Base-by-base conservation (phyloP, 140 eudicot species). In the Bidens hawaiensis region DNA sequence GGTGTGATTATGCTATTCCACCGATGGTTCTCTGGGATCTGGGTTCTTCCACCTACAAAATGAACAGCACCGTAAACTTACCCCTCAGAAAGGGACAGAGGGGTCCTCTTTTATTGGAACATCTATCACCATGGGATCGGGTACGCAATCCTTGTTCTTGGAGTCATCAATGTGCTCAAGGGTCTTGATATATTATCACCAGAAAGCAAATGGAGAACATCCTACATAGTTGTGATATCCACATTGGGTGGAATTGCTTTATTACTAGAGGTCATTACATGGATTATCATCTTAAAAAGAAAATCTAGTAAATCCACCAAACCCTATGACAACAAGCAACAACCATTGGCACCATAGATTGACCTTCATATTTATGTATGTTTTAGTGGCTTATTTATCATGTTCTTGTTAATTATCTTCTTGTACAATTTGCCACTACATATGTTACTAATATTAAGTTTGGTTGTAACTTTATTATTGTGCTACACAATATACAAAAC, bases 81-180 rank as follows among this genome's bases (percentile, higher is more conserved):
- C n/a, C n/a, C n/a, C n/a, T n/a, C n/a, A n/a, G n/a, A n/a, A n/a
- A n/a, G n/a, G n/a, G n/a, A n/a, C n/a, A n/a, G n/a, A n/a, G n/a
- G n/a, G n/a, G n/a, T n/a, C n/a, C n/a, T n/a, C n/a, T 60, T 88
- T 42, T 85, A 85, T 71, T 93, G 99, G 99, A 93, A 85, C 60
- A 79, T 93, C 71, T 93, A 85, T 70, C 99, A 93, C 69, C 96
- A 85, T 51, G 76, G 84, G 16, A 11, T 85, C 22, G 99, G 96
- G 30, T 93, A 93, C 47, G 64, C 87, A 16, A 82, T 88, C 54
- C 61, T 85, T 56, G 55, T 77, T 16, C 94, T 93, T 24, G 91
- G 96, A 73, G 62, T 93, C 70, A 36, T 93, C 76, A 93, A 93
- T 31, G 93, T 93, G 13, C 88, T 84, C 80, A 82, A 85, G 82